Evolutionary conservation across 2,329 filamentous ascomycete genomes (phyloP).

Genomic region (Pseudocercospora eumusae): DNA sequence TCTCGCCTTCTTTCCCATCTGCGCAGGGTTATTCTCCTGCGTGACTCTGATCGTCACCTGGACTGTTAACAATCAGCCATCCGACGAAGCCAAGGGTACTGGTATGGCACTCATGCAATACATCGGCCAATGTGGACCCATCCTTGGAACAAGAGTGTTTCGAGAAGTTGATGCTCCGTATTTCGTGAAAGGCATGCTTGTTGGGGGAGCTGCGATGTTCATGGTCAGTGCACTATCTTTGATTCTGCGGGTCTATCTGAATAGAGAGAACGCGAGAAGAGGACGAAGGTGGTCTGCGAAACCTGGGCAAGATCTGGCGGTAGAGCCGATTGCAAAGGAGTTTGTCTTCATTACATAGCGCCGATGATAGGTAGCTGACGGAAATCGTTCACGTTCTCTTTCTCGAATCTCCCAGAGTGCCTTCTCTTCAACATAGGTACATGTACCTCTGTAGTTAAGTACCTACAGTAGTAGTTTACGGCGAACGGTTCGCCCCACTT

Average conservation of each 20-base stretch:
- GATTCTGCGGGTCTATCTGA: slow-evolving; percentile 46
- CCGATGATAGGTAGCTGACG: no score
- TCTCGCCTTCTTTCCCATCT: slow-evolving; percentile 73
- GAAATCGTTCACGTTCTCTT: no score
- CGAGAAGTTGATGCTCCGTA: slow-evolving; percentile 53
- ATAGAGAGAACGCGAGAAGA: slow-evolving; percentile 37
- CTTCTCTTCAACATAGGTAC: no score
- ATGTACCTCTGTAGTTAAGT: no score
- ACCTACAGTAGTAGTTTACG: no score
- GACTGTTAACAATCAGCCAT: slow-evolving; percentile 82
- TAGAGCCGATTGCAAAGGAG: slow-evolving; percentile 1
- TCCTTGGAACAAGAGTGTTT: slow-evolving; percentile 58
- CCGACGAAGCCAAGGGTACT: slow-evolving; percentile 67
- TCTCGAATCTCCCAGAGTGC: no score
- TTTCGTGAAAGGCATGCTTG: slow-evolving; percentile 53
- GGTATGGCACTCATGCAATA: slow-evolving; percentile 80
- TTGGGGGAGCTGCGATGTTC: slow-evolving; percentile 55
- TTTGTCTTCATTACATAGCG: slow-evolving; percentile 22
- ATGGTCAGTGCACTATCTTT: slow-evolving; percentile 48
- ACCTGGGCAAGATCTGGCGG: not conserved
- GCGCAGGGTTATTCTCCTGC: slow-evolving; percentile 78
- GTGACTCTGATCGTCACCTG: slow-evolving; percentile 84
- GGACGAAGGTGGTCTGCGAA: slow-evolving; percentile 9
- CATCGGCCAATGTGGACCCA: slow-evolving; percentile 76
- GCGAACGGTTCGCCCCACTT: not conserved